Base-by-base conservation (phyloP, 495 filamentous ascomycete species). In the Jackrogersella minutella region DNA sequence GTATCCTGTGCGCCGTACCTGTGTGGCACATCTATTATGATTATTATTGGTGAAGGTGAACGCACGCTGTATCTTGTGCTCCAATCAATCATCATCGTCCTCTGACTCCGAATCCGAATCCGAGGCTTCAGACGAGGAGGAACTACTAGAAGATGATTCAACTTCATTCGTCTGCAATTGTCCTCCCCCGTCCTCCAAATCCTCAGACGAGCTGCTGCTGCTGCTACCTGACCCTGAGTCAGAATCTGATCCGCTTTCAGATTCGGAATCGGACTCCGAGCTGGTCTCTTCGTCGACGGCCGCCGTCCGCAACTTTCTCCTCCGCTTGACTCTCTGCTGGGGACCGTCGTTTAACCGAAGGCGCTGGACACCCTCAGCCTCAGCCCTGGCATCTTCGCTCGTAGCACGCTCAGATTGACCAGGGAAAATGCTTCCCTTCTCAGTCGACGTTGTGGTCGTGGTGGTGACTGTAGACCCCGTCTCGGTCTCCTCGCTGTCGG, bases 261-360 rank as follows among this genome's bases (percentile, higher is more conserved):
- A 64, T 4, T 67, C 71, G 16, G 71, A 75, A n/a, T 74, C 76
- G 10, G 71, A 74, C 8, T 77, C 77, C 13, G 77, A 79, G n/a
- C 58, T 76, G 22, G 58, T 70, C 46, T 75, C 76, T 43, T 78
- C 77, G 8, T 74, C 75, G 21, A 77, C 74, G 6, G 75, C 73
- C 0, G 75, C 78, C 14, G 82, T 81, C 36, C 78, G 75, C 44
- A 73, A 62, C 44, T 87, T 88, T 68, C 86, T 81, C 76, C 87
- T 87, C 67, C 83, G 83, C 73, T 82, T 83, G 17, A 70, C 62
- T 30, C 77, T 74, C 65, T 80, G 77, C 41, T 76, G 69, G 13
- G 76, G 71, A 3, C 78, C 81, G 9, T 76, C 78, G 28, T 79
- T 81, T 46, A 82, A 55, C 14, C 78, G 74, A 9, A 80, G 77